Evolutionary conservation across 306 rosid species (phyloP), one percentile per base, ranked within the genome.

Genomic region (Prunus davidiana): DNA sequence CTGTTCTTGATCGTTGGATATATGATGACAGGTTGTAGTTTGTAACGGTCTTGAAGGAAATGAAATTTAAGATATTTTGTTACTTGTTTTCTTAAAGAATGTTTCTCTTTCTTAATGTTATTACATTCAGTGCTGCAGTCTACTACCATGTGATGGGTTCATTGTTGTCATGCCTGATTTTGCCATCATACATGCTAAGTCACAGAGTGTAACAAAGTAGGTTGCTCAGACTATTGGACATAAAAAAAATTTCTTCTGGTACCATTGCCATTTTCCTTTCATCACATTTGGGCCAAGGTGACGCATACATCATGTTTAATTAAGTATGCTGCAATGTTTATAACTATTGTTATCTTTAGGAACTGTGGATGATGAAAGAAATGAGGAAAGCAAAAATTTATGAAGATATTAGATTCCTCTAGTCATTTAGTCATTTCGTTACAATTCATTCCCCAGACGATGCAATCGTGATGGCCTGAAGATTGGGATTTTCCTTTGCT

Each of bases 401-500:
- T 13, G 65, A 45, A 28, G 50, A 32, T 14, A 49, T 61, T 63
- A 28, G 52, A 25, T 28, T 56, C 72, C 20, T 22, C 69, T 41
- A 41, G 58, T 65, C 72, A 47, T 22, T 27, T 41, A 13, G 79
- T 69, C 76, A 20, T 84, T 62, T 28, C 34, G 60, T 41, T 74
- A 54, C 79, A 60, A 12, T 63, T 69, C 81, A 76, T 30, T 49
- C 73, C 25, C 54, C 86, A 61, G 78, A 69, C 25, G 76, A 30
- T 51, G 32, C 80, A 73, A 82, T 62, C 2, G 80, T 66, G 77
- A 69, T 71, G 68, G 38, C 62, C 70, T 86, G 84, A 11, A 66
- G 89, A 55, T 72, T 69, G 41, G 56, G 69, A 34, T 74, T 68
- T 28, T 87, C 87, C 57, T 77, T 86, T 76, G 60, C 76, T 64